phyloP scores from a whole-genome alignment of 371 early-diverging fungal genomes.

The Syncephalastrum racemosum region DNA sequence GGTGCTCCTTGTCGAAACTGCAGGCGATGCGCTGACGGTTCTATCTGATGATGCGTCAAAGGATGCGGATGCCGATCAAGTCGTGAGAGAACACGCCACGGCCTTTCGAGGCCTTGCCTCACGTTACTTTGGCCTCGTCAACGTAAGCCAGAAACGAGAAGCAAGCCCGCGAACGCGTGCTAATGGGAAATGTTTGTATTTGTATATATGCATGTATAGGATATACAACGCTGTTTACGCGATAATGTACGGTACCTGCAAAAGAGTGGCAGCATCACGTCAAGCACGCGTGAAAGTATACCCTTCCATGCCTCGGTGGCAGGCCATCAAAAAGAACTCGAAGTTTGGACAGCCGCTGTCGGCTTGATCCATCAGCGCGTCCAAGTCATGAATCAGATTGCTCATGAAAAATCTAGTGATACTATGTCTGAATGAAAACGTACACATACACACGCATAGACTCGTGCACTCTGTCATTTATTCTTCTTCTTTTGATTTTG shows the following conservation, averaged over 20 bases:
- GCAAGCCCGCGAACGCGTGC: too few relatives aligned
- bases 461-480: slow-evolving; percentile 2
- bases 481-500: background rate
- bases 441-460: too few relatives aligned
- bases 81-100: slow-evolving; percentile 23
- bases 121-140: slow-evolving; percentile 43
- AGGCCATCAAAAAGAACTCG: slow-evolving; percentile 40
- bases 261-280: slow-evolving; percentile 35
- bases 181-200: too few relatives aligned
- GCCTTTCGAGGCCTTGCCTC: slow-evolving; percentile 32
- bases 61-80: slow-evolving; percentile 29
- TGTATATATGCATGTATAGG: slow-evolving; percentile 20
- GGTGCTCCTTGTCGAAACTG: slow-evolving; percentile 41
- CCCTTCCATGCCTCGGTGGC: slow-evolving; percentile 43
- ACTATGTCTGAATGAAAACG: background rate
- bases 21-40: slow-evolving; percentile 38
- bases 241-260: slow-evolving; percentile 37
- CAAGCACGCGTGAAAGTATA: slow-evolving; percentile 38
- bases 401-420: slow-evolving; percentile 7
- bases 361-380: slow-evolving; percentile 35
- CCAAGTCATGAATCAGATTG: slow-evolving; percentile 30
- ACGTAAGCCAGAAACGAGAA: slow-evolving; percentile 31
- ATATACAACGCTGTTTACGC: slow-evolving; percentile 41
- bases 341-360: slow-evolving; percentile 43
- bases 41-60: slow-evolving; percentile 33